phyloP scores from a whole-genome alignment of 331 rosid genomes.

The Acacia pycnantha region DNA sequence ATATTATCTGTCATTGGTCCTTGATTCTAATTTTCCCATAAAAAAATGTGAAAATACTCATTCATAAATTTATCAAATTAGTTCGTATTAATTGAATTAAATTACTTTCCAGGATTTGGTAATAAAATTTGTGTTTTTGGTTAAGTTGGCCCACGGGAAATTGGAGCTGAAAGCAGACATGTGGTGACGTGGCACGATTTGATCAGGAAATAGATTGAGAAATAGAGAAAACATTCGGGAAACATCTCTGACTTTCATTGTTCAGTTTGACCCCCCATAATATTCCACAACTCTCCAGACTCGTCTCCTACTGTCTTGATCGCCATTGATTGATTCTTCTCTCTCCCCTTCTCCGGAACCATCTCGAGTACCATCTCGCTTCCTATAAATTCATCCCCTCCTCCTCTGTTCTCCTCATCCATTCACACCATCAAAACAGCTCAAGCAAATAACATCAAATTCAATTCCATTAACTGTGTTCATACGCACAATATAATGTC shows the following conservation, averaged over 20 bases:
- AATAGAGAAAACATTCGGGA: background rate
- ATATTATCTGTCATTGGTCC: too few relatives aligned
- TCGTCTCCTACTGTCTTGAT: background rate
- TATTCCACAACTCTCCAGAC: background rate
- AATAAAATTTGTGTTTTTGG: too few relatives aligned
- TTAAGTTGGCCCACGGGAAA: too few relatives aligned
- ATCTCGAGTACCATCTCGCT: background rate
- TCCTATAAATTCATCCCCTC: background rate
- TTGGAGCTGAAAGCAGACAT: background rate
- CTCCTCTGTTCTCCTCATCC: background rate
- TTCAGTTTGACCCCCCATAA: background rate
- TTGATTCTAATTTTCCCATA: too few relatives aligned
- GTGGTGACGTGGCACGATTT: background rate
- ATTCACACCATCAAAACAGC: background rate
- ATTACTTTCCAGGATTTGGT: too few relatives aligned
- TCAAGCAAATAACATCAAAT: background rate
- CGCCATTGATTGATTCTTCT: background rate
- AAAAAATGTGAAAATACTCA: too few relatives aligned
- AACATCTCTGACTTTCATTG: background rate
- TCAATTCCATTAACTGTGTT: background rate
- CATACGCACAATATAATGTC: slow-evolving; percentile 37
- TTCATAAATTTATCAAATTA: too few relatives aligned
- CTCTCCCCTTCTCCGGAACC: background rate
- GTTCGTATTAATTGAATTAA: too few relatives aligned
- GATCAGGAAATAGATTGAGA: too few relatives aligned